These are phyloP conservation scores for Grosmannia serpens DNA, from an alignment of 2,329 filamentous ascomycete genomes.

Conservation along the genomic window DNA sequence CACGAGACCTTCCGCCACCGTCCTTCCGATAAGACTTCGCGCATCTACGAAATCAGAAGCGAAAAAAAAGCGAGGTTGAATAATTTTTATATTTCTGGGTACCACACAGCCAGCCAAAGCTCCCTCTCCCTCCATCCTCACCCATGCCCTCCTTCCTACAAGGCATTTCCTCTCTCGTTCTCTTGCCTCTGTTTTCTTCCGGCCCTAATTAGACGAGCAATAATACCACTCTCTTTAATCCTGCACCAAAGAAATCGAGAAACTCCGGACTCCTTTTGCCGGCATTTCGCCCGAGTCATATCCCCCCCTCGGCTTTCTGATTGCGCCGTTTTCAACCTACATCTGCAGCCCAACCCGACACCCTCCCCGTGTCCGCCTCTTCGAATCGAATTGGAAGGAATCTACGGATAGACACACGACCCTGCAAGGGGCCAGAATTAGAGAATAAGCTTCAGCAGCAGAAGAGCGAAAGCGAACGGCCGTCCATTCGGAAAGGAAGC, in stretches of 20 bases:
- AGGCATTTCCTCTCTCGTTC: background rate
- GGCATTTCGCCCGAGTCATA: background rate
- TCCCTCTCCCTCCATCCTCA: background rate
- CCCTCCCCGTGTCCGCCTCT: background rate
- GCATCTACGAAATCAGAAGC: conserved; percentile 4
- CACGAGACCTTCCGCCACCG: conserved; percentile 3
- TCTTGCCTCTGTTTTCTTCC: background rate
- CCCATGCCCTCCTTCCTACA: background rate
- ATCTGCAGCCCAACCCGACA: background rate
- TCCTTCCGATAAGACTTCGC: conserved; percentile 17
- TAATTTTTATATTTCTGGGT: conserved; percentile 4
- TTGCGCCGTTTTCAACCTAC: background rate
- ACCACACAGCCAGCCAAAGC: background rate
- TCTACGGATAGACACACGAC: background rate
- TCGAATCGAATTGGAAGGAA: background rate
- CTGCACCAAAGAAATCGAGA: background rate
- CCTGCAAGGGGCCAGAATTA: background rate
- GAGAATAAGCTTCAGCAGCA: background rate
- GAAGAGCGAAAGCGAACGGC: background rate
- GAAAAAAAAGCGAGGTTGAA: conserved; percentile 5
- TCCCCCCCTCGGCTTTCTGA: background rate
- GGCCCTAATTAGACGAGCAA: background rate
- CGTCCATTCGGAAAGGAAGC: background rate
- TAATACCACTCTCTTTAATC: background rate
- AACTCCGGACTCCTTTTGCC: background rate